phyloP scores from a whole-genome alignment of 345 rosid species.

The Theobroma cacao region DNA sequence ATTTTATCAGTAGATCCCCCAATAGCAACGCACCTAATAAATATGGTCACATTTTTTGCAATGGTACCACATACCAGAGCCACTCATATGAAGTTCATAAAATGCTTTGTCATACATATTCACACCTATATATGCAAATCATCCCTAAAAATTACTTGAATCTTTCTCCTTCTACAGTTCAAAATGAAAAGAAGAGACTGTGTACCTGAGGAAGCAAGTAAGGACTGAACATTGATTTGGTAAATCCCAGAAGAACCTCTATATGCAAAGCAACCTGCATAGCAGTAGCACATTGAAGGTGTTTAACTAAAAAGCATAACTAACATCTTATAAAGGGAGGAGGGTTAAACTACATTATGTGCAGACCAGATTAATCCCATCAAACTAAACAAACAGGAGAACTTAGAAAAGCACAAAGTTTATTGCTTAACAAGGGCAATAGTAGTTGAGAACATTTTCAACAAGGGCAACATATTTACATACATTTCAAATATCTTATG shows the following conservation, averaged over 20 bases:
- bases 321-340: neutral
- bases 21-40: neutral
- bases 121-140: neutral
- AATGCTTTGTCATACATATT: neutral
- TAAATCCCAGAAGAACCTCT: conserved; percentile 59
- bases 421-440: neutral
- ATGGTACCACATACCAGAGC: neutral
- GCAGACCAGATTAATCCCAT: neutral
- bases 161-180: neutral
- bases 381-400: neutral
- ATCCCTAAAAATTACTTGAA: neutral
- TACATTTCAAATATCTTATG: neutral
- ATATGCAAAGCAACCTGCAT: conserved; percentile 58
- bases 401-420: neutral
- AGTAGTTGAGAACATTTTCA: conserved; percentile 4
- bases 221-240: conserved; percentile 54
- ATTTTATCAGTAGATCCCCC: neutral
- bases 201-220: conserved; percentile 55
- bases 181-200: conserved; percentile 1
- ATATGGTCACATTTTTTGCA: neutral
- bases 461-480: neutral
- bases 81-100: neutral
- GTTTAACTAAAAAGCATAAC: neutral
- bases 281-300: neutral
- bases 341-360: neutral